These are phyloP conservation scores for Gracilaria gracilis DNA, from an alignment of 23 red algal genomes.

Conservation along the genomic window DNA sequence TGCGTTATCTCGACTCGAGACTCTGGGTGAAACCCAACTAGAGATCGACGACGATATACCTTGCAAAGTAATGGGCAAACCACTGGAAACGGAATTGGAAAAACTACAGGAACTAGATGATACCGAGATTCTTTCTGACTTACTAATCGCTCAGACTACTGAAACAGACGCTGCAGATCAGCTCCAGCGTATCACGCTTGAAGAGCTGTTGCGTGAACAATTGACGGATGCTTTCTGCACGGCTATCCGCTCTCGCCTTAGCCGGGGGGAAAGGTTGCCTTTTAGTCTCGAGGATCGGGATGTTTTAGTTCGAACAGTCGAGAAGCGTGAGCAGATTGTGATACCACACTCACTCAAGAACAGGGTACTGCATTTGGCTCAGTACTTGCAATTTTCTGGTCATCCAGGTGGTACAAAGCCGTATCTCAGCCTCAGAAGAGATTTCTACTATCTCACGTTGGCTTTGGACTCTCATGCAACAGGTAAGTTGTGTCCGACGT, in stretches of 20 bases:
- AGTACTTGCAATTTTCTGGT: conserved; percentile 1
- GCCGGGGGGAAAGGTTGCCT: conserved; percentile 16
- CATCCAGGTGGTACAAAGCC: conserved; percentile 24
- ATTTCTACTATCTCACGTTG: conserved; percentile 8
- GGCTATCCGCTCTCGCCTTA: conserved; percentile 6
- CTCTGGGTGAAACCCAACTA: background rate
- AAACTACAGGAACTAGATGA: background rate
- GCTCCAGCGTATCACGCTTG: background rate
- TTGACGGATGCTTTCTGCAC: conserved; percentile 10
- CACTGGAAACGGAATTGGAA: background rate
- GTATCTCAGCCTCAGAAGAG: background rate
- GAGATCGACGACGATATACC: conserved; percentile 3
- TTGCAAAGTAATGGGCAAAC: background rate
- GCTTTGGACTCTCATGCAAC: conserved; percentile 2
- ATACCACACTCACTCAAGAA: conserved; percentile 21
- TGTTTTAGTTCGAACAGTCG: background rate
- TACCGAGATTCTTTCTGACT: background rate
- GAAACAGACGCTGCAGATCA: background rate
- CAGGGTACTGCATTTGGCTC: conserved; percentile 28
- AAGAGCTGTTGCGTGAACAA: background rate
- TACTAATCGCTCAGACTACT: background rate
- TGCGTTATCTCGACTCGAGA: conserved; percentile 10
- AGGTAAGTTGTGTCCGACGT: background rate
- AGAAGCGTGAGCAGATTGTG: background rate
- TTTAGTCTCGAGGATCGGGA: conserved; percentile 17